These are phyloP conservation scores for Evernia prunastri DNA, from an alignment of 495 filamentous ascomycete genomes.

Conservation along the genomic window DNA sequence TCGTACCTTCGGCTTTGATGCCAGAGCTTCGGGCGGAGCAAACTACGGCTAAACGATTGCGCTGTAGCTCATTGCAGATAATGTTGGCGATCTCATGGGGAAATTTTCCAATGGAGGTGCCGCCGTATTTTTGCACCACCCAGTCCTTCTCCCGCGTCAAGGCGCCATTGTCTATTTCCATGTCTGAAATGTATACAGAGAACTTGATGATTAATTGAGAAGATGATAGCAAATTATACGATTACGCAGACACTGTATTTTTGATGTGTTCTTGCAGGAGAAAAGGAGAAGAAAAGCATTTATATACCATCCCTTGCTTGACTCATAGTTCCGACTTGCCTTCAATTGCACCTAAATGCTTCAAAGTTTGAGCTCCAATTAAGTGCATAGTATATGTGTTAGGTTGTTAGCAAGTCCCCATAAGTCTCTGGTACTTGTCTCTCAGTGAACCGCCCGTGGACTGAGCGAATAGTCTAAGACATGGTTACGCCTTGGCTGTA, in stretches of 20 bases:
- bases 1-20: conserved; percentile 85
- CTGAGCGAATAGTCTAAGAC: neutral
- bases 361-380: neutral
- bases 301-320: neutral
- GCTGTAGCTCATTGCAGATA: conserved; percentile 56
- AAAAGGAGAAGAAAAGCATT: neutral
- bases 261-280: neutral
- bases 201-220: neutral
- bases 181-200: neutral
- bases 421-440: too few relatives aligned
- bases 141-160: conserved; percentile 37
- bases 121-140: conserved; percentile 84
- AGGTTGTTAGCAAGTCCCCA: neutral
- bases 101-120: conserved; percentile 68
- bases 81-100: conserved; percentile 63
- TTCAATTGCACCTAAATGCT: neutral
- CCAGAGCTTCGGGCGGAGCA: conserved; percentile 89
- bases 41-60: conserved; percentile 69
- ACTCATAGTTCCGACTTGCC: neutral
- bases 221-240: neutral
- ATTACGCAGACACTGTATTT: neutral
- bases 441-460: neutral
- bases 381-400: neutral
- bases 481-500: too few relatives aligned
- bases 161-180: neutral